These are phyloP conservation scores for Berberis thunbergii DNA, from an alignment of 164 flowering plant genomes.

Conservation along the genomic window DNA sequence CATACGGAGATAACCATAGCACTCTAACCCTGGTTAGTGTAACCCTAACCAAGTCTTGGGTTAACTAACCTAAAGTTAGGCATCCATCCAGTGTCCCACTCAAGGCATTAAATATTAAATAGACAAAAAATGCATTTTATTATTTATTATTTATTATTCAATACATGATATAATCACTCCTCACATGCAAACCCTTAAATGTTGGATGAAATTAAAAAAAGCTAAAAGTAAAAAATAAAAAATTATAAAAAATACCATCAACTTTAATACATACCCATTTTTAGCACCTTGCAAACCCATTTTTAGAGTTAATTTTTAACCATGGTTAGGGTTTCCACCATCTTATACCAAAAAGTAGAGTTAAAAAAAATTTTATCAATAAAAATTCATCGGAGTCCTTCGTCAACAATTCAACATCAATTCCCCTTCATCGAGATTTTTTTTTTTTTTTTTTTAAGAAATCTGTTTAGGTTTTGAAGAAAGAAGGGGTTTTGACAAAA, in stretches of 20 bases:
- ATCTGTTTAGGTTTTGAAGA: constrained; percentile 4
- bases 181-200: no score
- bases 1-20: constrained; percentile 3
- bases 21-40: constrained; percentile 7
- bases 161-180: no score
- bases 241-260: not conserved
- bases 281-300: constrained; percentile 1
- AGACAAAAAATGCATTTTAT: not conserved
- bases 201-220: not conserved
- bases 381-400: not conserved
- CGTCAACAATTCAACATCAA: no score
- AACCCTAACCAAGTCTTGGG: not conserved
- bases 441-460: constrained; percentile 3
- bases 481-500: constrained; percentile 17
- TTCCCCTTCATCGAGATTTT: not conserved
- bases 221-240: not conserved
- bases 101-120: not conserved
- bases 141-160: no score
- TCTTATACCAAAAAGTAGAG: constrained; percentile 3
- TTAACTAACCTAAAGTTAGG: no score
- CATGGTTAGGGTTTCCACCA: constrained; percentile 24
- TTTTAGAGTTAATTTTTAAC: constrained; percentile 26
- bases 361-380: constrained; percentile 8
- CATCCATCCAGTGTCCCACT: not conserved
- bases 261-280: not conserved